Evolutionary conservation across 441 rosid genomes (phyloP).

Genomic region (Hura crepitans): DNA sequence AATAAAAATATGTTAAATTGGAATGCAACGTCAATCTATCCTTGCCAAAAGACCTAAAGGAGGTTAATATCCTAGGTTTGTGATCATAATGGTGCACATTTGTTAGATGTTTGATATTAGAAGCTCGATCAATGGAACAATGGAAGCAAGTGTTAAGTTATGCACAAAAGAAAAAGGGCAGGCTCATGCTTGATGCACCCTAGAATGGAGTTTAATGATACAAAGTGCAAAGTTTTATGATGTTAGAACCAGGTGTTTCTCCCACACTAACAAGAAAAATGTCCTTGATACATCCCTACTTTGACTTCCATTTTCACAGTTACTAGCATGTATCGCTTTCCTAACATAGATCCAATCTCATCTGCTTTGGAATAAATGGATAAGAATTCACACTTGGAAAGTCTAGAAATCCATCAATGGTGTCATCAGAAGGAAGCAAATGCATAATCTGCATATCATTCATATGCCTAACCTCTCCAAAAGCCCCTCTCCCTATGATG

Average conservation of each 20-base stretch:
- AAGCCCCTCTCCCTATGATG: slow-evolving; percentile 94
- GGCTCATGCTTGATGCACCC: background rate
- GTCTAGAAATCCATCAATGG: background rate
- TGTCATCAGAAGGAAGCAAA: slow-evolving; percentile 10
- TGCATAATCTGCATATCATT: slow-evolving; percentile 1
- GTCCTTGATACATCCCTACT: background rate
- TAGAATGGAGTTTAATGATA: background rate
- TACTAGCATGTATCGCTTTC: background rate
- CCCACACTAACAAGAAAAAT: background rate
- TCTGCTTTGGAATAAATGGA: background rate
- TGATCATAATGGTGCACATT: background rate
- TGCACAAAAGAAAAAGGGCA: background rate
- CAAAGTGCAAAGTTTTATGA: background rate
- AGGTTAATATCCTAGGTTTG: slow-evolving; percentile 2
- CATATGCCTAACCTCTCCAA: slow-evolving; percentile 72
- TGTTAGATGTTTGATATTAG: background rate
- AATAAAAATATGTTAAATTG: background rate
- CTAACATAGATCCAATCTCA: background rate
- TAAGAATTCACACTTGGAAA: background rate
- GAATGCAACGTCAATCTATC: background rate
- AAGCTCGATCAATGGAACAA: background rate
- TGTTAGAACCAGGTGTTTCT: background rate
- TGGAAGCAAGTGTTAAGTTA: background rate
- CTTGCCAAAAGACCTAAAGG: background rate
- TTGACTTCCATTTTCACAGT: background rate